Evolutionary conservation across 1,139 yeast genomes (phyloP), one percentile per base, ranked within the genome.

Genomic region (Sugiyamaella novakii): DNA sequence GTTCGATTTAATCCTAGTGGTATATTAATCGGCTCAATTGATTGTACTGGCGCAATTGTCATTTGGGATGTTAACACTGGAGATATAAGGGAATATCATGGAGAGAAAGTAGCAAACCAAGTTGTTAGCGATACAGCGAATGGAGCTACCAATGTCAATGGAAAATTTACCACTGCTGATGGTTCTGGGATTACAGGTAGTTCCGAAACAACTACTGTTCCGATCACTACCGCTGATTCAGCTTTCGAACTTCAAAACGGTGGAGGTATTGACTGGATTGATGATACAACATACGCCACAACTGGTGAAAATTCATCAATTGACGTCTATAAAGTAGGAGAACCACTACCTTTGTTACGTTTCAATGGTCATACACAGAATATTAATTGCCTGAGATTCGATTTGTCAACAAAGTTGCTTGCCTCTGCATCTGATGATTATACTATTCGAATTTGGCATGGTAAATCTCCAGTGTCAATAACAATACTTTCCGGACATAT

Each of bases 381-480:
- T 1, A 76, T 87, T 11, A 75, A 86, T n/a, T 69, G 70, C 3
- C 70, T 86, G 12, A 67, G 69, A 35, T 87, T 83, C 63, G 81
- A 83, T 57, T 56, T 65, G 1, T 63, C 66, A 1, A 70, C 78
- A 3, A 80, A 78, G 55, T 65, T 83, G 35, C 71, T 89, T 39
- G 82, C 88, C 1, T 80, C 91, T 1, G 82, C 87, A 11, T 82
- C 94, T 1, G 95, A 87, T 62, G 96, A 89, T 62, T 77, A 79
- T 50, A 70, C 78, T 0, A 74, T 88, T 8, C 78, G 87, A 58
- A 72, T 88, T 12, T 89, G 96, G 96, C 66, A 66, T 30, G 70
- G 71, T 6, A 59, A 64, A 19, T 60, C 67, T 3, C 58, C 61
- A 3, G 51, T 56, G 3, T 59, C 71, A 0, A 54, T 64, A 2